phyloP scores from a whole-genome alignment of 208 protist genomes.

The Acanthamoeba culbertsoni region DNA sequence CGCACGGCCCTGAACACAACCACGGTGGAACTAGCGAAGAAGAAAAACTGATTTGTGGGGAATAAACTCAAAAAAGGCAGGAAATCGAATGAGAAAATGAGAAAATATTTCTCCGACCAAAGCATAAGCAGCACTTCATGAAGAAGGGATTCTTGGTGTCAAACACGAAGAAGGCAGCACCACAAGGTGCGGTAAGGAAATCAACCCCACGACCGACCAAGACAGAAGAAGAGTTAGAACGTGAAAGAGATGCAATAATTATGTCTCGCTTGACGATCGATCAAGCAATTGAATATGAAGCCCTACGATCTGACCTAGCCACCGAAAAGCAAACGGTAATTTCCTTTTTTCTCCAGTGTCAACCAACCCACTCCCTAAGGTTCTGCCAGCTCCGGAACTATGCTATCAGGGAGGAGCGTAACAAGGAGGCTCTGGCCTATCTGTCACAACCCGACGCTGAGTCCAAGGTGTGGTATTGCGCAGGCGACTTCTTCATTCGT shows the following conservation, averaged over 20 bases:
- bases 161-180: neutral
- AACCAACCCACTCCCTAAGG: neutral
- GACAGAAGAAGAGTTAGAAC: neutral
- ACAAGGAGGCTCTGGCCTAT: neutral
- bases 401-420: neutral
- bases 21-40: neutral
- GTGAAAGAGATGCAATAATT: neutral
- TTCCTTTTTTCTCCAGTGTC: neutral
- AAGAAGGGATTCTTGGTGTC: neutral
- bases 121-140: too few species aligned
- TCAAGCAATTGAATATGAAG: slow-evolving; percentile 20
- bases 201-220: neutral
- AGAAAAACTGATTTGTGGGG: neutral
- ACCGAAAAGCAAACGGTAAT: neutral
- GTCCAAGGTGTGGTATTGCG: slow-evolving; percentile 26
- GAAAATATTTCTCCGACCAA: too few species aligned
- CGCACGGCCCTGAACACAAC: neutral
- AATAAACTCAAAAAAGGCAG: neutral
- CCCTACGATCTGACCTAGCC: neutral
- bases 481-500: slow-evolving; percentile 31
- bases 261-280: slow-evolving; percentile 17
- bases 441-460: neutral
- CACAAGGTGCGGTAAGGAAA: neutral
- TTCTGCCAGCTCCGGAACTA: neutral
- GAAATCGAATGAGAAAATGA: too few species aligned